Evolutionary conservation across 2,329 filamentous ascomycete genomes (phyloP).

Genomic region (Bipolaris gigantea): DNA sequence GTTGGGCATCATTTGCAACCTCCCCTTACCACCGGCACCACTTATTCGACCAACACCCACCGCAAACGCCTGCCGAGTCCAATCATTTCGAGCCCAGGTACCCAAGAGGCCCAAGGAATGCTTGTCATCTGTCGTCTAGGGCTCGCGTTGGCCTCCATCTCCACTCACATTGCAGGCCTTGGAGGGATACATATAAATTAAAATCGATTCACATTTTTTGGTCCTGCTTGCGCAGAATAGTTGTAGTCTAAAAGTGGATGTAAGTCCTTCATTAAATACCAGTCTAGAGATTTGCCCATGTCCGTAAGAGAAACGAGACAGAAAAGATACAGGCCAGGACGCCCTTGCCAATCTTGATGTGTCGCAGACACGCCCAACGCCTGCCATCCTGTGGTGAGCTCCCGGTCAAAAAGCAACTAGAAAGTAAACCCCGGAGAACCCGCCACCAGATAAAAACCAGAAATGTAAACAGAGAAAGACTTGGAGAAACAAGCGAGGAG

Average conservation of each 20-base stretch:
- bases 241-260: constrained; percentile 44
- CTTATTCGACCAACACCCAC: background rate
- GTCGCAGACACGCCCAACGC: constrained; percentile 38
- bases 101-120: background rate
- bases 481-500: constrained; percentile 29
- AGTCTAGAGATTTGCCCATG: constrained; percentile 41
- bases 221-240: constrained; percentile 35
- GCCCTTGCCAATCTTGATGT: constrained; percentile 37
- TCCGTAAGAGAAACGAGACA: constrained; percentile 29
- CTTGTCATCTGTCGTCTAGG: background rate
- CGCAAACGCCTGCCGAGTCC: background rate
- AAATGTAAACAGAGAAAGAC: constrained; percentile 26
- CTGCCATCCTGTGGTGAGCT: constrained; percentile 24
- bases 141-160: no score
- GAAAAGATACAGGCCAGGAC: constrained; percentile 30
- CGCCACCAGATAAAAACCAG: constrained; percentile 18
- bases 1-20: constrained; percentile 1
- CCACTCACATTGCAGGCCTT: background rate
- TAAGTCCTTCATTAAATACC: constrained; percentile 47
- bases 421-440: constrained; percentile 11
- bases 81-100: no score
- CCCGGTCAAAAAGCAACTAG: constrained; percentile 14
- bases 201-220: constrained; percentile 30
- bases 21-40: background rate
- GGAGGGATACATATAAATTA: background rate